Base-by-base conservation (phyloP, 2,329 filamentous ascomycete genomes). In the Echinosphaeria canescens region DNA sequence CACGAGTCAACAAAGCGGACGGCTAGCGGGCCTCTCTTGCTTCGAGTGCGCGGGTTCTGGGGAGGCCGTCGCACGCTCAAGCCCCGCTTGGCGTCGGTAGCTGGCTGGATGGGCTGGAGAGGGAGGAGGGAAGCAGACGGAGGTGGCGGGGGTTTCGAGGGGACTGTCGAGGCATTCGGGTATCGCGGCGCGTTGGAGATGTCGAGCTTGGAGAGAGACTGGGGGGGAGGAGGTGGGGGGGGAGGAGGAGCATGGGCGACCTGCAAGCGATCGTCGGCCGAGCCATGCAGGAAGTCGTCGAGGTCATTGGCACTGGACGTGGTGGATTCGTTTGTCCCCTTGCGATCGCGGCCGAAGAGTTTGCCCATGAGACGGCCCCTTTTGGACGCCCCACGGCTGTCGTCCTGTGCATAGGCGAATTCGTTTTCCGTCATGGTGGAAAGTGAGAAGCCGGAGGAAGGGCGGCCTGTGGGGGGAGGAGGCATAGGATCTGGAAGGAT, bases 1-100 rank as follows among this genome's bases (percentile, higher is more conserved):
- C 62, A 57, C 8, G 60, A 62, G 36, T 78, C 68, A 27, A 62
- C 63, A 40, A 93, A 93, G 29, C 59, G 66, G 19, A 93, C 84
- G 4, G 54, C 54, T 33, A 88, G 53, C n/a, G n/a, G n/a, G 8
- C 75, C 75, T 46, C 79, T 78, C 41, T 62, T 66, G 27, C 50
- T 54, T 14, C 49, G 50, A 13, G 18, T 22, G 13, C 50, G 51
- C 15, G 56, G 51, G 34, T 51, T 59, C 38, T 46, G 49, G 13
- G 51, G 42, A 23, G 51, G 55, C 25, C 48, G 38, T 13, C 51
- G 51, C 11, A 55, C 38, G 18, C 51, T 43, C 15, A 59, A 44
- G 32, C 53, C 57, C 36, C 55, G 51, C 31, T 57, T 54, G 10
- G 41, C 40, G 22, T 36, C 30, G 43, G 35, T 49, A 39, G 32